phyloP scores from a whole-genome alignment of 106 monocot species.

The Alisma plantagoaquatica region DNA sequence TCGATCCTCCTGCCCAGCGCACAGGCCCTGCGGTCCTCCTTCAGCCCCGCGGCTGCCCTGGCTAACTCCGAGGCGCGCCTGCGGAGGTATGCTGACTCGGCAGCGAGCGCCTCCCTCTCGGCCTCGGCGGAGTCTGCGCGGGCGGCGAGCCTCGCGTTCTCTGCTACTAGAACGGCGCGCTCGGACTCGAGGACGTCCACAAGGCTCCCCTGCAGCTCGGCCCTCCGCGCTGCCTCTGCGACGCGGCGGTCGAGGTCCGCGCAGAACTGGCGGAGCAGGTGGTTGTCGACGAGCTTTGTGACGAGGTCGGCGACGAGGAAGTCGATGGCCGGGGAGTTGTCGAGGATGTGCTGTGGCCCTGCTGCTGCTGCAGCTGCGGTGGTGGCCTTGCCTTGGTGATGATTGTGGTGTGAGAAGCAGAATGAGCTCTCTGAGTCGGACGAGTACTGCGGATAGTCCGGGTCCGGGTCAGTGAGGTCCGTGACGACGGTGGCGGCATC shows the following conservation, averaged over 20 bases:
- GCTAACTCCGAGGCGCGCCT: too few species aligned
- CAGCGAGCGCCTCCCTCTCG: conserved; percentile 37
- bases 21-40: too few species aligned
- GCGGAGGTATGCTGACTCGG: too few species aligned
- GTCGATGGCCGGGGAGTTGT: conserved; percentile 1
- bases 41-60: too few species aligned
- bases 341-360: background rate
- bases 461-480: background rate
- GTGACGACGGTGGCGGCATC: background rate
- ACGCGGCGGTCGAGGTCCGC: conserved; percentile 8
- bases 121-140: conserved; percentile 33
- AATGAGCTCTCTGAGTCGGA: conserved; percentile 35
- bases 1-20: too few species aligned
- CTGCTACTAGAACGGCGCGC: conserved; percentile 51
- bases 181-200: conserved; percentile 80
- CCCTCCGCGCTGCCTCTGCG: conserved; percentile 32
- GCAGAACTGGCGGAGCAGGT: conserved; percentile 26
- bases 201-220: conserved; percentile 62
- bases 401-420: conserved; percentile 37
- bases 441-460: too few species aligned
- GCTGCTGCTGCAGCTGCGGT: too few species aligned
- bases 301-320: conserved; percentile 39
- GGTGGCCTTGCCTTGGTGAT: background rate
- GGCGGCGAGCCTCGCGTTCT: conserved; percentile 60
- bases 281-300: conserved; percentile 27